A percentile compares a stretch with the other conserved stretches of the same genome.
These are phyloP conservation scores for Pythium guiyangense DNA, from an alignment of 352 stramenopile species.

Conservation along the genomic window DNA sequence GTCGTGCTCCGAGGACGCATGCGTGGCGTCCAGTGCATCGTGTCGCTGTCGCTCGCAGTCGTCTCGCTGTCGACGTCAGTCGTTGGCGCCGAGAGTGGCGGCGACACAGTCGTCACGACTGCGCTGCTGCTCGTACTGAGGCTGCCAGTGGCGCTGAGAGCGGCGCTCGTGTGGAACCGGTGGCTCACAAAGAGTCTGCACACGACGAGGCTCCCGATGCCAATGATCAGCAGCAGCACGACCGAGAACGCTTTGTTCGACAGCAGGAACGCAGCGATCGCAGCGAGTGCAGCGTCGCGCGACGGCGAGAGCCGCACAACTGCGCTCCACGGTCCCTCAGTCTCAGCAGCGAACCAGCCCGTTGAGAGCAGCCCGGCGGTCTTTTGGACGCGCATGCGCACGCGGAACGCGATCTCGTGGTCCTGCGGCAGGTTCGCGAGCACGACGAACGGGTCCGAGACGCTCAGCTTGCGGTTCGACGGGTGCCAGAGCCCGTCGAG, in stretches of 20 bases:
- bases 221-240: slow-evolving; percentile 46
- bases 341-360: slow-evolving; percentile 50
- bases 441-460: slow-evolving; percentile 52
- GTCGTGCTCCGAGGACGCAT: not conserved
- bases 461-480: slow-evolving; percentile 42
- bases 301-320: slow-evolving; percentile 37
- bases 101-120: not conserved
- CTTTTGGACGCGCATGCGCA: slow-evolving; percentile 47
- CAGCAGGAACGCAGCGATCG: slow-evolving; percentile 40
- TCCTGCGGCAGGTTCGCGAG: slow-evolving; percentile 46
- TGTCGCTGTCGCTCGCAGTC: not conserved
- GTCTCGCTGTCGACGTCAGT: not conserved
- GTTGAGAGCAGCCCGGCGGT: slow-evolving; percentile 22
- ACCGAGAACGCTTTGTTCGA: slow-evolving; percentile 45
- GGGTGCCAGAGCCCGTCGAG: slow-evolving; percentile 58
- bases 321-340: slow-evolving; percentile 52
- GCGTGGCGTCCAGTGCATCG: not conserved
- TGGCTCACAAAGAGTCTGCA: slow-evolving; percentile 31
- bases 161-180: slow-evolving; percentile 14
- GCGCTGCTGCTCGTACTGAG: not conserved
- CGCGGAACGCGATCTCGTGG: slow-evolving; percentile 47
- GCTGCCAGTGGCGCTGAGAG: too few species aligned
- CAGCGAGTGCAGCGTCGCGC: slow-evolving; percentile 42
- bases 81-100: not conserved
- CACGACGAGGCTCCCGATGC: slow-evolving; percentile 36